Evolutionary conservation across 2,329 filamentous ascomycete genomes (phyloP).

Genomic region (Acephala macrosclerotiorum): DNA sequence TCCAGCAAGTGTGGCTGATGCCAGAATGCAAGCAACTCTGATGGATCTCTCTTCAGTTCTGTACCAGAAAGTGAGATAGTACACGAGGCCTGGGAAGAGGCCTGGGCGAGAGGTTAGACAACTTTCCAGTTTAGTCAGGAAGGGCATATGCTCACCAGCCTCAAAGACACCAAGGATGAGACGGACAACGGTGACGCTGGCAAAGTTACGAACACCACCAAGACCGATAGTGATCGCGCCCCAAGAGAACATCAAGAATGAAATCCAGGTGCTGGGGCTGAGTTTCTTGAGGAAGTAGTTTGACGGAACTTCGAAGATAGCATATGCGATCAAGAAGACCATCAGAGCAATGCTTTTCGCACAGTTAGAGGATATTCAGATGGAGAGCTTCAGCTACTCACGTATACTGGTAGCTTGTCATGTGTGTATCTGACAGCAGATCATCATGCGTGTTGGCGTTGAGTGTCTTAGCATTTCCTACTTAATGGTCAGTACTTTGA

Average conservation of each 20-base stretch:
- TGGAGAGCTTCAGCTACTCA: conserved; percentile 32
- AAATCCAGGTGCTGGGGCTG: conserved; percentile 55
- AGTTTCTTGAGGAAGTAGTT: conserved; percentile 58
- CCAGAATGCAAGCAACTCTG: conserved; percentile 42
- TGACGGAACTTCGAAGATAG: conserved; percentile 57
- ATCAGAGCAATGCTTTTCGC: conserved; percentile 50
- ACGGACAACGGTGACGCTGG: conserved; percentile 52
- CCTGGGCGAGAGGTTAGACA: neutral
- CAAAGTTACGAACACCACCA: conserved; percentile 51
- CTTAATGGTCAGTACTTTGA: neutral
- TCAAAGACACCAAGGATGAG: conserved; percentile 58
- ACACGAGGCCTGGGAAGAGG: conserved; percentile 47
- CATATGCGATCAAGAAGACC: conserved; percentile 56
- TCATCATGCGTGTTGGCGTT: conserved; percentile 56
- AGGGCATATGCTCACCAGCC: conserved; percentile 41
- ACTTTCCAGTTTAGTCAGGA: neutral
- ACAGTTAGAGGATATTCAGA: neutral
- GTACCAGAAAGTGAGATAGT: conserved; percentile 45
- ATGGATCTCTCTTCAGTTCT: conserved; percentile 40
- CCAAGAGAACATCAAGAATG: conserved; percentile 56
- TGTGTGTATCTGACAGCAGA: conserved; percentile 66
- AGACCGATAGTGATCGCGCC: conserved; percentile 55
- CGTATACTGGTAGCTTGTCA: conserved; percentile 68
- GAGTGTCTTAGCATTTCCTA: neutral
- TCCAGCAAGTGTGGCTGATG: conserved; percentile 42